Evolutionary conservation across 208 protist genomes (phyloP).

Genomic region (Leishmania arabica): DNA sequence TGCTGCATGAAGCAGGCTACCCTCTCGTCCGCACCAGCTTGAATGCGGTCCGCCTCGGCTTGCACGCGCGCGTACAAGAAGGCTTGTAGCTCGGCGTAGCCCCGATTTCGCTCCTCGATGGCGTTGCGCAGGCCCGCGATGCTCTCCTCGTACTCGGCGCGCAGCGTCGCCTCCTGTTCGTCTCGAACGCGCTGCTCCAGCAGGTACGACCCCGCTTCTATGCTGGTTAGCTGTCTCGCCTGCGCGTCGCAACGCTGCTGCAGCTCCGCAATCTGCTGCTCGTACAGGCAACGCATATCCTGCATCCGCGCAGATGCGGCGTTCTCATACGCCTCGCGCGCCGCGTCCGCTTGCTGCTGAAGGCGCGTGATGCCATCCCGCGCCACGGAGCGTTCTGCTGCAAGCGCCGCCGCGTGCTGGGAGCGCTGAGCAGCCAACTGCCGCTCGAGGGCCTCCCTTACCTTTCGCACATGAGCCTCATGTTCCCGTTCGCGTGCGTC

Average conservation of each 20-base stretch:
- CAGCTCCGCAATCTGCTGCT: slow-evolving; percentile 15
- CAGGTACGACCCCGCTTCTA: slow-evolving; percentile 7
- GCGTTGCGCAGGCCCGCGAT: slow-evolving; percentile 30
- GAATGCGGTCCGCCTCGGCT: slow-evolving; percentile 19
- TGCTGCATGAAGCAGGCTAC: slow-evolving; percentile 25
- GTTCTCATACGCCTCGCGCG: not conserved
- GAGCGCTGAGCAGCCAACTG: slow-evolving; percentile 11
- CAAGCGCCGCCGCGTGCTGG: slow-evolving; percentile 8
- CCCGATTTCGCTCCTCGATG: slow-evolving; percentile 30
- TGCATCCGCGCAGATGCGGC: slow-evolving; percentile 1
- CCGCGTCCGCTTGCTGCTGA: slow-evolving; percentile 13
- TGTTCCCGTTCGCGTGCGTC: slow-evolving; percentile 9
- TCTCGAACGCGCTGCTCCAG: slow-evolving; percentile 11
- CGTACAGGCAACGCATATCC: slow-evolving; percentile 3
- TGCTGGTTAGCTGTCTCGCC: slow-evolving; percentile 16
- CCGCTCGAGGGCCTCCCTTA: slow-evolving; percentile 7
- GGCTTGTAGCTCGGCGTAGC: slow-evolving; percentile 26
- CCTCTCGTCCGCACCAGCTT: slow-evolving; percentile 25
- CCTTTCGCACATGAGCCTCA: not conserved
- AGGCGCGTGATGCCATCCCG: slow-evolving; percentile 12
- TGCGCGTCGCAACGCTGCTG: slow-evolving; percentile 27
- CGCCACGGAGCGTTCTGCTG: not conserved
- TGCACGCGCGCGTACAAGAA: slow-evolving; percentile 30
- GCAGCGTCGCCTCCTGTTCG: slow-evolving; percentile 18
- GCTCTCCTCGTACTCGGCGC: slow-evolving; percentile 35